Percentiles rank a stretch among this genome's conserved stretches.
phyloP scores from a whole-genome alignment of 2,329 filamentous ascomycete species.

The Macrophomina phaseolina region DNA sequence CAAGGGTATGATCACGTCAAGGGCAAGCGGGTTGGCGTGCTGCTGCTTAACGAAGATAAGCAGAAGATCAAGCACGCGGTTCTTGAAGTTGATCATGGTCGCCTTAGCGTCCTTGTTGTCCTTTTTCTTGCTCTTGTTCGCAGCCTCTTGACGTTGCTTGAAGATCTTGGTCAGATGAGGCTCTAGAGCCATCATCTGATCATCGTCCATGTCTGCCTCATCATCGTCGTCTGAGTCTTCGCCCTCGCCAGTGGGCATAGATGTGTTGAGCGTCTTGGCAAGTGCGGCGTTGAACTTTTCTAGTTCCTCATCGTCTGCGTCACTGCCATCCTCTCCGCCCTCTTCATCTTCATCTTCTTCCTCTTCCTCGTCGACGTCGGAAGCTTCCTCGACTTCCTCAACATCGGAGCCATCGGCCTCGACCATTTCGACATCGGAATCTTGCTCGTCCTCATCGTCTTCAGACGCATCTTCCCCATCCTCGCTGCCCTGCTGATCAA shows the following conservation, averaged over 20 bases:
- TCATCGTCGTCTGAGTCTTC: constrained; percentile 66
- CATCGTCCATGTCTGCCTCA: constrained; percentile 87
- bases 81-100: constrained; percentile 92
- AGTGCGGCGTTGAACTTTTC: constrained; percentile 76
- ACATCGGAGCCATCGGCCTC: constrained; percentile 38
- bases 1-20: constrained; percentile 76
- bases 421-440: constrained; percentile 53
- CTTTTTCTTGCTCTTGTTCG: constrained; percentile 63
- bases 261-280: constrained; percentile 75
- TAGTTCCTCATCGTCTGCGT: constrained; percentile 56
- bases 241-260: constrained; percentile 62
- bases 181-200: constrained; percentile 91
- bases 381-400: constrained; percentile 34
- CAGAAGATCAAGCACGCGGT: constrained; percentile 85
- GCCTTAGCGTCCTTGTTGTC: constrained; percentile 87
- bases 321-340: constrained; percentile 32
- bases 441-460: constrained; percentile 52
- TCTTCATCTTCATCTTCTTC: constrained; percentile 31
- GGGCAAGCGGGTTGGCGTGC: constrained; percentile 68
- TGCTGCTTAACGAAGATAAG: constrained; percentile 84
- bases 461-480: constrained; percentile 51
- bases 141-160: constrained; percentile 71
- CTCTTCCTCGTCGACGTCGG: constrained; percentile 26
- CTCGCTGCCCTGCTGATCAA: constrained; percentile 64
- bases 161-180: constrained; percentile 84